Percentiles rank a stretch among this genome's conserved stretches.
Conservation (phyloP, 768 basidiomycete species). For the Collybia nuda region DNA sequence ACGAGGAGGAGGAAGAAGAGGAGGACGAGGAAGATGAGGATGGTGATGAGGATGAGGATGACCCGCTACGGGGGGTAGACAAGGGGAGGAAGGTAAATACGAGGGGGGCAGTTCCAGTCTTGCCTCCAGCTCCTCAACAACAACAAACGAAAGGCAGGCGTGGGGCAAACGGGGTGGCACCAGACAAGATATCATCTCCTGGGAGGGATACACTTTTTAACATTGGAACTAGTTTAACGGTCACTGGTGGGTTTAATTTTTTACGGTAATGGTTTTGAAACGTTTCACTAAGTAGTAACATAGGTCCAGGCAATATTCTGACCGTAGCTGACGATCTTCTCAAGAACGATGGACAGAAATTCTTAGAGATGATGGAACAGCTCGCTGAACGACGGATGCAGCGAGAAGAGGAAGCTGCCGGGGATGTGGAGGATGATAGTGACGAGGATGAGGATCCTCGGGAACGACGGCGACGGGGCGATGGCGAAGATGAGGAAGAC, state of each 20-base stretch:
- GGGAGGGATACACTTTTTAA: conserved; percentile 72
- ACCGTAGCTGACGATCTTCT: conserved; percentile 98
- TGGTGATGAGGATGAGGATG: conserved; percentile 2
- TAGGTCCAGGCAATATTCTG: conserved; percentile 89
- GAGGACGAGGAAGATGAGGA: conserved; percentile 37
- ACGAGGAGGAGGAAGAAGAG: conserved; percentile 61
- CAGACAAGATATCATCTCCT: conserved; percentile 34
- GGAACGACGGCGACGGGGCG: conserved; percentile 21
- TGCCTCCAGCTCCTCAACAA: conserved; percentile 19
- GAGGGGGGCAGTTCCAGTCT: conserved; percentile 16
- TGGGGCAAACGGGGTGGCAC: conserved; percentile 13
- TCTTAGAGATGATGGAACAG: conserved; percentile 99
- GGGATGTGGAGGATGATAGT: conserved; percentile 45
- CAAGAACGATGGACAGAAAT: conserved; percentile 98
- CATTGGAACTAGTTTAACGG: conserved; percentile 81
- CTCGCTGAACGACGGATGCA: conserved; percentile 93
- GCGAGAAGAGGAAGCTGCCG: conserved; percentile 69
- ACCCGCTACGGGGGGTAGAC: conserved; percentile 6
- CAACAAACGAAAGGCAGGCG: conserved; percentile 11
- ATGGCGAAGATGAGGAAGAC: conserved; percentile 57
- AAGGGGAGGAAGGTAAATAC: conserved; percentile 12
- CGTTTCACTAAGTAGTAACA: conserved; percentile 7
- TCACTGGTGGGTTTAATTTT: conserved; percentile 57
- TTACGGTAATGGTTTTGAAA: conserved; percentile 10
- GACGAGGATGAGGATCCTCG: conserved; percentile 44